Evolutionary conservation across 208 protist species (phyloP), one percentile per base, ranked within the genome.

Genomic region (Novymonas esmeraldas): DNA sequence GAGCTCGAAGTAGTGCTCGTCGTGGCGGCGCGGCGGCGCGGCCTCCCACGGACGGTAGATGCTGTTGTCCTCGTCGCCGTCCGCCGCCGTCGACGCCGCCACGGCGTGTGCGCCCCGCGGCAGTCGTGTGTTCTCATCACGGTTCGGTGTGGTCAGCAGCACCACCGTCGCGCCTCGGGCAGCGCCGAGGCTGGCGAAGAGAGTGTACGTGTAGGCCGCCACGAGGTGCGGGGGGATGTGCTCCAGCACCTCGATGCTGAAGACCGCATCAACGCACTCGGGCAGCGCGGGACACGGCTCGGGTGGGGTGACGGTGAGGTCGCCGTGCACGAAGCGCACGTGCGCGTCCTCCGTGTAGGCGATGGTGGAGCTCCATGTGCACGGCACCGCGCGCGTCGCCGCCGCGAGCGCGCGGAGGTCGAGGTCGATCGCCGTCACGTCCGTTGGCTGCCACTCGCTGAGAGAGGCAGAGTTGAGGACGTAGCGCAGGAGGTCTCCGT

Each of bases 181-280:
- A 14, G 70, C 75, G 4, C 59, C 75, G 10, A 83, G 60, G 26
- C 80, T 60, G 1, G 55, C 62, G 57, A 91, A 87, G 14, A 91
- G 3, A 0, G 66, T 79, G 54, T 91, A 64, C 2, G 81, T 84
- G 70, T 73, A 91, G 6, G 64, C 61, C 3, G 70, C 69, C 10
- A 91, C 76, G 28, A 74, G 56, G 28, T 80, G 64, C 13, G 76
- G 72, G 0, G 73, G 45, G 26, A 88, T 79, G 69, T 88, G 79
- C 66, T 86, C 81, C 14, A 88, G 57, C 11, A 88, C 81, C 41
- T 91, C 85, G n/a, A 88, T 74, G 26, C 76, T 86, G 39, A 84
- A 39, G 18, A 91, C 70, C 14, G 82, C 76, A 42, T 91, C 81
- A 59, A 75, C 69, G 2, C 41, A 20, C n/a, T 52, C 3, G 20